Evolutionary conservation across 345 rosid genomes (phyloP).

Genomic region (Eucalyptus leucophloia): DNA sequence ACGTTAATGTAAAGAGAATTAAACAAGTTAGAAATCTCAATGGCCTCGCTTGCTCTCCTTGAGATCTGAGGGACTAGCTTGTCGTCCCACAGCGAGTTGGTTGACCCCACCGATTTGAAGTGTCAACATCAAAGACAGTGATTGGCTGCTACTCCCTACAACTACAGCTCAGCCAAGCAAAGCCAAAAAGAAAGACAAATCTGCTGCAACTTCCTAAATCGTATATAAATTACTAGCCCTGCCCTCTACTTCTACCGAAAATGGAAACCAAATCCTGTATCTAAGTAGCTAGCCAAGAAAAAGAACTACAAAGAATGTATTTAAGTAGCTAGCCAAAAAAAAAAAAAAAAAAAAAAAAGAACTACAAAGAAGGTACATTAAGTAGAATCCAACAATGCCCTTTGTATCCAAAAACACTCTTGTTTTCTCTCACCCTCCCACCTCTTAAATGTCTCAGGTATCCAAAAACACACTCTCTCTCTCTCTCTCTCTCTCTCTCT

Average conservation of each 20-base stretch:
- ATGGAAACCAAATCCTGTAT: neutral
- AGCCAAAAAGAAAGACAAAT: neutral
- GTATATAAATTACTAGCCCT: neutral
- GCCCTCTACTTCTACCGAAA: neutral
- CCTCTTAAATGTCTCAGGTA: neutral
- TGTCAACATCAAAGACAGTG: neutral
- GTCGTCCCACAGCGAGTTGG: accelerated
- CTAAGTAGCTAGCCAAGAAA: neutral
- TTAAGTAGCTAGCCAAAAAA: neutral
- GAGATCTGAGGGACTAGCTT: neutral
- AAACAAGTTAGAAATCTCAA: neutral
- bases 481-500: too few relatives aligned
- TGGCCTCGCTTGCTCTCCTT: neutral
- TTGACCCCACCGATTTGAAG: neutral
- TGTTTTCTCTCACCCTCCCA: neutral
- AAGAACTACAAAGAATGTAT: neutral
- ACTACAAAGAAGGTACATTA: neutral
- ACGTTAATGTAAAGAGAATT: neutral
- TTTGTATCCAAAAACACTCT: too few relatives aligned
- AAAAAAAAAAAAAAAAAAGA: neutral
- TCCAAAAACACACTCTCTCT: neutral
- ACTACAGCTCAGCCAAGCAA: neutral
- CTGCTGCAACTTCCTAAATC: neutral
- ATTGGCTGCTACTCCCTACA: neutral
- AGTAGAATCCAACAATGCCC: neutral